These are phyloP conservation scores for Cystobasidium sp. DNA, from an alignment of 1,284 basidiomycete genomes.

Conservation along the genomic window DNA sequence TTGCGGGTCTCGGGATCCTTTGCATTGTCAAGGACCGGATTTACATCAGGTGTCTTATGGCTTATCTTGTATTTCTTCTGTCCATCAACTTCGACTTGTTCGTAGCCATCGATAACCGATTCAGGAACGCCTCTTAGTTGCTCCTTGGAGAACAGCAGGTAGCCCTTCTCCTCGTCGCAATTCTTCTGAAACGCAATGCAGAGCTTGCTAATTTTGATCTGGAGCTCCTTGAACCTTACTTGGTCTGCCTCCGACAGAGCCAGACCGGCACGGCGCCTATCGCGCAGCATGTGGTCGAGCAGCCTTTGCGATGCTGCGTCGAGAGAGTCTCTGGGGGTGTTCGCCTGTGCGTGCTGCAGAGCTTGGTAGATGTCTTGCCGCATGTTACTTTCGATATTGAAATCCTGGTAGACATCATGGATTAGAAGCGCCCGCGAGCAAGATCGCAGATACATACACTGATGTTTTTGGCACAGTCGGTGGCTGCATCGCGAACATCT, in stretches of 20 bases:
- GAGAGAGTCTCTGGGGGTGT: slow-evolving; percentile 63
- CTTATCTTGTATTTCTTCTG: slow-evolving; percentile 60
- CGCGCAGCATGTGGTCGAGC: slow-evolving; percentile 75
- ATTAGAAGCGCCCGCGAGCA: not conserved
- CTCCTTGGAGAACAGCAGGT: slow-evolving; percentile 52
- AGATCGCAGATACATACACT: slow-evolving; percentile 54
- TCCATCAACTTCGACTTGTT: slow-evolving; percentile 59
- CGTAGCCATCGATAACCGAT: slow-evolving; percentile 75
- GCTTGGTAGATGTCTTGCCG: slow-evolving; percentile 74
- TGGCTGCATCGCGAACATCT: slow-evolving; percentile 73
- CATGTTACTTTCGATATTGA: slow-evolving; percentile 72
- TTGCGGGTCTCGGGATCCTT: slow-evolving; percentile 68
- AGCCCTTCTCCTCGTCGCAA: slow-evolving; percentile 75
- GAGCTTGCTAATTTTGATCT: slow-evolving; percentile 67
- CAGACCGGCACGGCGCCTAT: slow-evolving; percentile 74
- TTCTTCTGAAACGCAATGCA: slow-evolving; percentile 79
- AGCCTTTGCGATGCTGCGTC: slow-evolving; percentile 67
- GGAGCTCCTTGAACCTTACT: slow-evolving; percentile 62
- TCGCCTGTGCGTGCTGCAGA: slow-evolving; percentile 70
- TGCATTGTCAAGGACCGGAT: slow-evolving; percentile 65
- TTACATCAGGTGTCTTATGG: slow-evolving; percentile 74
- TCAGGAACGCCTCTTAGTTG: slow-evolving; percentile 77
- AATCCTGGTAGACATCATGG: slow-evolving; percentile 59
- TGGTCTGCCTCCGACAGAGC: slow-evolving; percentile 70
- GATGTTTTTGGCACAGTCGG: slow-evolving; percentile 69